A percentile compares a stretch with the other conserved stretches of the same genome.
phyloP scores from a whole-genome alignment of 495 filamentous ascomycete genomes.

The Podospora appendiculata region DNA sequence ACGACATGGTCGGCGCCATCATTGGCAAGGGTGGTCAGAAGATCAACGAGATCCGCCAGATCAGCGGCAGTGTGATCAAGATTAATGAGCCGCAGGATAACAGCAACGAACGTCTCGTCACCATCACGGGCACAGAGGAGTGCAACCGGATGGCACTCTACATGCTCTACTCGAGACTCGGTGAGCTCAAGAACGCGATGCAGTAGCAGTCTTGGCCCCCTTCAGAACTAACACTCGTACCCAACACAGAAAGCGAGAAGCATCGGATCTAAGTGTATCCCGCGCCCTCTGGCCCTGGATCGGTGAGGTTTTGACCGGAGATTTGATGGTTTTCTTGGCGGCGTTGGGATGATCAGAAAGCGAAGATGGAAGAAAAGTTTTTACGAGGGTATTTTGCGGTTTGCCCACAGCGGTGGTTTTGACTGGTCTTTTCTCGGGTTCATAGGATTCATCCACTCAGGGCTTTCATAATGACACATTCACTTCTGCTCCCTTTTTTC shows the following conservation, averaged over 20 bases:
- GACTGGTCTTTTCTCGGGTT: conserved; percentile 4
- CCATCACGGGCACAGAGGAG: conserved; percentile 94
- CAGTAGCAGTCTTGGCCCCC: not conserved
- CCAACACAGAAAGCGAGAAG: conserved; percentile 68
- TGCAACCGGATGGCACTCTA: conserved; percentile 99
- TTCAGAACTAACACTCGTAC: conserved; percentile 13
- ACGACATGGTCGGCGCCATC: conserved; percentile 99
- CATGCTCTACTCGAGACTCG: conserved; percentile 95
- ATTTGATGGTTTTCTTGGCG: not conserved
- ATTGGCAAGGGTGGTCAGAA: conserved; percentile 98
- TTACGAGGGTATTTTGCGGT: conserved; percentile 7
- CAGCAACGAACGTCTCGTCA: conserved; percentile 95
- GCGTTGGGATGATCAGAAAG: conserved; percentile 13
- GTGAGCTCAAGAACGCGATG: conserved; percentile 48
- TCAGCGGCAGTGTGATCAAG: conserved; percentile 98
- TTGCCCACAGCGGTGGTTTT: conserved; percentile 4
- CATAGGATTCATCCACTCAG: conserved; percentile 8
- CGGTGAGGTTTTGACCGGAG: not conserved
- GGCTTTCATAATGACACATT: conserved; percentile 10
- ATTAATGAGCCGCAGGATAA: conserved; percentile 99
- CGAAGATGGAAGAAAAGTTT: conserved; percentile 11
- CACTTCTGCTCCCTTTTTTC: conserved; percentile 4
- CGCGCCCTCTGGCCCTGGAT: not conserved
- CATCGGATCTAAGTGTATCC: conserved; percentile 46
- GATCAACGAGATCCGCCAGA: conserved; percentile 97